Evolutionary conservation across 768 basidiomycete species (phyloP).

Genomic region (Rhodocollybia butyracea): DNA sequence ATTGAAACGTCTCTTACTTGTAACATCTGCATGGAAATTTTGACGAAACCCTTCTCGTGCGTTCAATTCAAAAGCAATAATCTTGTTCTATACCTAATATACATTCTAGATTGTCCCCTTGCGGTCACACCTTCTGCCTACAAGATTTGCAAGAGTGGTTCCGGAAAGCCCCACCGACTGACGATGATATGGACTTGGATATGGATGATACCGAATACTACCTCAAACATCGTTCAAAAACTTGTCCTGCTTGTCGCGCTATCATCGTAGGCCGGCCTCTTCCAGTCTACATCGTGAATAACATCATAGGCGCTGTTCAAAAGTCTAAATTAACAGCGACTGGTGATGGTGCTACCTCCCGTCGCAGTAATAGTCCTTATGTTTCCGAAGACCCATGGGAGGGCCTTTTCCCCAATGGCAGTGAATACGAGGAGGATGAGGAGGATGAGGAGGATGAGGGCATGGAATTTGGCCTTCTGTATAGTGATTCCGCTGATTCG

Average conservation of each 20-base stretch:
- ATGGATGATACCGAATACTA: conserved; percentile 38
- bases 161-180: conserved; percentile 52
- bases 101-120: conserved; percentile 57
- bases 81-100: conserved; percentile 8
- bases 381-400: conserved; percentile 63
- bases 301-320: conserved; percentile 45
- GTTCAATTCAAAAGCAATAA: too few relatives aligned
- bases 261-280: conserved; percentile 55
- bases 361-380: conserved; percentile 24
- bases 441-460: conserved; percentile 27
- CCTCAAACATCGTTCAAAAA: conserved; percentile 58
- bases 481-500: neutral
- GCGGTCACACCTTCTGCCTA: conserved; percentile 77
- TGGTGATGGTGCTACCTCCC: conserved; percentile 9
- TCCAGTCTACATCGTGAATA: conserved; percentile 68
- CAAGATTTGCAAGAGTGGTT: conserved; percentile 78
- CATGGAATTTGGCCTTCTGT: conserved; percentile 5
- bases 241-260: conserved; percentile 71
- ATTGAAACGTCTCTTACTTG: conserved; percentile 58
- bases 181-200: conserved; percentile 36
- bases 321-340: conserved; percentile 32
- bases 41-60: conserved; percentile 65
- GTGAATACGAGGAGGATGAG: conserved; percentile 36
- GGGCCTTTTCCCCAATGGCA: conserved; percentile 56
- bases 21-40: conserved; percentile 74